phyloP scores from a whole-genome alignment of 2,329 filamentous ascomycete species.

The Clonostachys byssicola region DNA sequence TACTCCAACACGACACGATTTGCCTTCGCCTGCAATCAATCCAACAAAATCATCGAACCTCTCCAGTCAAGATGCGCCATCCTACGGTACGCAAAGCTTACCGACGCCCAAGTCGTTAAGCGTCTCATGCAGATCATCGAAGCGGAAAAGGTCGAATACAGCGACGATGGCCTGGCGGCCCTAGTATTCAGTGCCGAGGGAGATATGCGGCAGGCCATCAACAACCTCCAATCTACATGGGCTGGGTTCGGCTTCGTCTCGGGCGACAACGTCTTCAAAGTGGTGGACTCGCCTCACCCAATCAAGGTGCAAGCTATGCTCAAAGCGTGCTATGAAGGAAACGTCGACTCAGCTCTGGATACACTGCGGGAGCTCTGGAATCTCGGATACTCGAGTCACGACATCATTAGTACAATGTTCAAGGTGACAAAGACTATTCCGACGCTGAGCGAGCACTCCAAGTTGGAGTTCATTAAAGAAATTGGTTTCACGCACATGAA shows the following conservation, averaged over 20 bases:
- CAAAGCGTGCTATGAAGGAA: constrained; percentile 91
- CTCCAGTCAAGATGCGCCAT: constrained; percentile 96
- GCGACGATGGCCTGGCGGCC: constrained; percentile 91
- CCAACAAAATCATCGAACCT: constrained; percentile 99
- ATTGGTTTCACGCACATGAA: constrained; percentile 99
- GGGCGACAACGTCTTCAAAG: constrained; percentile 95
- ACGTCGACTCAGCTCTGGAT: constrained; percentile 83
- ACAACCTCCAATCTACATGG: constrained; percentile 90
- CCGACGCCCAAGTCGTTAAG: constrained; percentile 89
- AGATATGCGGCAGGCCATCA: constrained; percentile 98
- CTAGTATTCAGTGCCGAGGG: constrained; percentile 96
- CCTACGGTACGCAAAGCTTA: constrained; percentile 86
- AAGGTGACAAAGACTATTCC: constrained; percentile 94
- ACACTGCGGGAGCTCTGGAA: constrained; percentile 88
- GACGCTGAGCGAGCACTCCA: constrained; percentile 87
- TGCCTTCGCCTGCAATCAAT: constrained; percentile 97
- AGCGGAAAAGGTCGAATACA: constrained; percentile 85
- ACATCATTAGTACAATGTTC: constrained; percentile 99
- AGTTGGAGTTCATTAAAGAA: constrained; percentile 96
- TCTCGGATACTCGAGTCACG: constrained; percentile 95
- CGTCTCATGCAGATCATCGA: constrained; percentile 88
- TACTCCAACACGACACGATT: constrained; percentile 96
- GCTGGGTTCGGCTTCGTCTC: constrained; percentile 97
- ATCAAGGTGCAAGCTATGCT: constrained; percentile 99
- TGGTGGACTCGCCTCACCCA: constrained; percentile 94